Evolutionary conservation across 768 basidiomycete genomes (phyloP).

Genomic region (Clitopilus passeckerianus): DNA sequence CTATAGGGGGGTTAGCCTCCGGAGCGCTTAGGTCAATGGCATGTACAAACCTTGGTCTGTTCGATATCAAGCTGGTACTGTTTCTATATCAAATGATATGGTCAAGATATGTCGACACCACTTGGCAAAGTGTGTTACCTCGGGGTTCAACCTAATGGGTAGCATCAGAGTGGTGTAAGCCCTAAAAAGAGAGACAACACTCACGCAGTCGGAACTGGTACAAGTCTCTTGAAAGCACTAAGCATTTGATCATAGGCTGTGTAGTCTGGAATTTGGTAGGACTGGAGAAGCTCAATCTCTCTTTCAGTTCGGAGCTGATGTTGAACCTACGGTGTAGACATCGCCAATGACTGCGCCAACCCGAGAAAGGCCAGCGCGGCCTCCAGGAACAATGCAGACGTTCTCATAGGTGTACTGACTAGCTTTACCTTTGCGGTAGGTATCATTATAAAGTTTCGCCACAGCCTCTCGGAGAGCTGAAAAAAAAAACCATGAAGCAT

Average conservation of each 20-base stretch:
- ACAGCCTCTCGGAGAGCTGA: conserved; percentile 83
- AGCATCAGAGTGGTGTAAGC: conserved; percentile 20
- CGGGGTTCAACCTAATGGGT: conserved; percentile 21
- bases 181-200: conserved; percentile 19
- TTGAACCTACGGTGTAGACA: conserved; percentile 67
- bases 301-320: neutral
- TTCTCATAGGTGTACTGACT: conserved; percentile 92
- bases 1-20: conserved; percentile 39
- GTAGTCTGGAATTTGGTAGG: conserved; percentile 90
- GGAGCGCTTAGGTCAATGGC: conserved; percentile 14
- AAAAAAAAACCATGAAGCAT: neutral
- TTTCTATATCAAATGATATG: conserved; percentile 25
- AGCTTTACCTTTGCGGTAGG: conserved; percentile 74
- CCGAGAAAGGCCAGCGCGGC: conserved; percentile 84
- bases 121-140: conserved; percentile 15
- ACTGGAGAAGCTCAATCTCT: conserved; percentile 31
- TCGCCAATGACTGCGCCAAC: conserved; percentile 90
- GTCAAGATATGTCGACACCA: neutral
- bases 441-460: conserved; percentile 83
- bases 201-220: conserved; percentile 87
- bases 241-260: conserved; percentile 85
- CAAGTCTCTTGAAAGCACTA: conserved; percentile 82
- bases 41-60: conserved; percentile 57
- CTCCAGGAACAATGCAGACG: conserved; percentile 92
- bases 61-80: conserved; percentile 78